Evolutionary conservation across 441 rosid species (phyloP).

Genomic region (Populus hybrid): DNA sequence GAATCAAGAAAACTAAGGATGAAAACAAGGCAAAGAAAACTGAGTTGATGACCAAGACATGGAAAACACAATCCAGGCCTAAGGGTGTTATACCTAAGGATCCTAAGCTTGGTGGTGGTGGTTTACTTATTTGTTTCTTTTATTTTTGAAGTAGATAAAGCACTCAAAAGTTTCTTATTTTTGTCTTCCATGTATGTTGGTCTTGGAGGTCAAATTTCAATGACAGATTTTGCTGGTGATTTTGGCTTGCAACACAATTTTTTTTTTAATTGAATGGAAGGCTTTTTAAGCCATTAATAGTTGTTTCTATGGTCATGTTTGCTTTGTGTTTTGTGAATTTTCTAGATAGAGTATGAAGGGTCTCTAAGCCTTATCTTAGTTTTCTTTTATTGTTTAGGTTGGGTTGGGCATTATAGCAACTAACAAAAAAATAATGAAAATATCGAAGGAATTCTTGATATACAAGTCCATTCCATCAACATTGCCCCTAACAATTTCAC

Average conservation of each 20-base stretch:
- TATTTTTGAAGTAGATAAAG: background rate
- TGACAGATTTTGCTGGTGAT: background rate
- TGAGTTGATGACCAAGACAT: slow-evolving; percentile 50
- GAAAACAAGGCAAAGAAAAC: slow-evolving; percentile 84
- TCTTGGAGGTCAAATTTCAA: background rate
- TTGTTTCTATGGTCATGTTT: background rate
- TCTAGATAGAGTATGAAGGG: no score
- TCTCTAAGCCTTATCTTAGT: no score
- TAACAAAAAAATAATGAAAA: no score
- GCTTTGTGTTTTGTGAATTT: background rate
- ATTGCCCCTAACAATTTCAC: no score
- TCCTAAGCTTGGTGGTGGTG: slow-evolving; percentile 30
- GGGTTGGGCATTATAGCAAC: no score
- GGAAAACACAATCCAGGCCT: slow-evolving; percentile 44
- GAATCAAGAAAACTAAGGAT: slow-evolving; percentile 77
- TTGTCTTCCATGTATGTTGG: background rate
- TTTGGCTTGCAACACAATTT: background rate
- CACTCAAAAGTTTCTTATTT: no score
- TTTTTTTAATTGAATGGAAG: background rate
- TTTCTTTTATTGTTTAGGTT: no score
- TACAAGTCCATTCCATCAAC: no score
- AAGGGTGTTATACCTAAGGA: slow-evolving; percentile 35
- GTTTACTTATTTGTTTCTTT: background rate
- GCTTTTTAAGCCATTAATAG: background rate
- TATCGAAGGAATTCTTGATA: no score